A percentile compares a stretch with the other conserved stretches of the same genome.
Conservation (phyloP, 2,329 filamentous ascomycete species). For the Myriosclerotinia duriaeana region DNA sequence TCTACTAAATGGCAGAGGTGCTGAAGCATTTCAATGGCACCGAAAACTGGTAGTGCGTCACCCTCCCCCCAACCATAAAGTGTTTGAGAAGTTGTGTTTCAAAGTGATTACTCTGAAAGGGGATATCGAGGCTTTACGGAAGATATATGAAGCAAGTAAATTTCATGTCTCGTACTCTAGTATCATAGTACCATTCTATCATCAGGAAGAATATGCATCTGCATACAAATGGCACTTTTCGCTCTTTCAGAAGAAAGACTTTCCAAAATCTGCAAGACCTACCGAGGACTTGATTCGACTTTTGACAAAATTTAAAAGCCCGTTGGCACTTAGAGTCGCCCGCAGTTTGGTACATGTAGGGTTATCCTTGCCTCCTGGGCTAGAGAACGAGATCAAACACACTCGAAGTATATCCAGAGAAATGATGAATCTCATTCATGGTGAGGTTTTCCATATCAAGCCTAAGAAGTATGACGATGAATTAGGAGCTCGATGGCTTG, state of each 20-base stretch:
- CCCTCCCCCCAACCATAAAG: slow-evolving; percentile 40
- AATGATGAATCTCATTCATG: slow-evolving; percentile 40
- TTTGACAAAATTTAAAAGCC: slow-evolving; percentile 40
- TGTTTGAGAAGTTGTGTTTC: slow-evolving; percentile 42
- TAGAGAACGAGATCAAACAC: slow-evolving; percentile 24
- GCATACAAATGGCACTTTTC: slow-evolving; percentile 50
- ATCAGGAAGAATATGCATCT: slow-evolving; percentile 41
- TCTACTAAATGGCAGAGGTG: slow-evolving; percentile 34
- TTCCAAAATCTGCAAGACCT: slow-evolving; percentile 43
- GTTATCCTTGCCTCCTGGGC: slow-evolving; percentile 30
- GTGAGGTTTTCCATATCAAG: slow-evolving; percentile 36
- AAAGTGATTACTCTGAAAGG: slow-evolving; percentile 31
- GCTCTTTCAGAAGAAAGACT: slow-evolving; percentile 45
- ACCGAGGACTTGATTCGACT: slow-evolving; percentile 46
- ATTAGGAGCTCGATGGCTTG: slow-evolving; percentile 79
- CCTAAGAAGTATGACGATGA: slow-evolving; percentile 60
- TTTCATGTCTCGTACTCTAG: slow-evolving; percentile 46
- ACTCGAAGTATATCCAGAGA: slow-evolving; percentile 36
- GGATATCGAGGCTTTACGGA: slow-evolving; percentile 43
- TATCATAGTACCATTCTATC: slow-evolving; percentile 45
- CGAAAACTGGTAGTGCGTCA: slow-evolving; percentile 35
- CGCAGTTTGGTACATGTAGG: slow-evolving; percentile 34
- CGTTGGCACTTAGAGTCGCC: slow-evolving; percentile 33
- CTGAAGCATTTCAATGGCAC: slow-evolving; percentile 36
- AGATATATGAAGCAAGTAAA: slow-evolving; percentile 44